Evolutionary conservation across 2,329 filamentous ascomycete species (phyloP).

Genomic region (Aspergillus neotritici): DNA sequence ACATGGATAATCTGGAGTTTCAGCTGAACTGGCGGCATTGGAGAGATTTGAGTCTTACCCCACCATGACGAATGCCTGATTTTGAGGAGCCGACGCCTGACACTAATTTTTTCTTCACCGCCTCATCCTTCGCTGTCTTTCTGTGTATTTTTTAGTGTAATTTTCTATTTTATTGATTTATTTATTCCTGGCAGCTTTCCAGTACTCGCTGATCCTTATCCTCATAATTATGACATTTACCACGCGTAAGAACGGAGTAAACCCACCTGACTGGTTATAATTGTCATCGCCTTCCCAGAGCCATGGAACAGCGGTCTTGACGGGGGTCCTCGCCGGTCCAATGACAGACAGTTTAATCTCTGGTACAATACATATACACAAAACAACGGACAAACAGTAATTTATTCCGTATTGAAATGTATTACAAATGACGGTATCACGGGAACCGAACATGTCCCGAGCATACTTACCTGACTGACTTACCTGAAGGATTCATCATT

Average conservation of each 20-base stretch:
- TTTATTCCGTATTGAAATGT: background rate
- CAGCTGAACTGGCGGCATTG: background rate
- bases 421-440: background rate
- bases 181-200: background rate
- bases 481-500: conserved; percentile 18
- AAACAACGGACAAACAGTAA: no score
- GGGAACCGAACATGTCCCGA: conserved; percentile 16
- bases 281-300: conserved; percentile 1
- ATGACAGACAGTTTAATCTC: background rate
- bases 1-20: background rate
- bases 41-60: background rate
- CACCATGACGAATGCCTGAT: conserved; percentile 9
- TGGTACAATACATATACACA: background rate
- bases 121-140: background rate
- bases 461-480: conserved; percentile 1
- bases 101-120: background rate
- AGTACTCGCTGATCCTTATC: background rate
- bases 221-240: no score
- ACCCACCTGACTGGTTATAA: background rate
- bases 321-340: conserved; percentile 5
- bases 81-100: no score
- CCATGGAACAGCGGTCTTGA: conserved; percentile 12
- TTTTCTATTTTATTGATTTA: background rate
- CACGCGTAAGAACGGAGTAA: no score
- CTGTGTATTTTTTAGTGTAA: no score